Conservation (phyloP, 805 yeast genomes). For the Hanseniaspora opuntiae region DNA sequence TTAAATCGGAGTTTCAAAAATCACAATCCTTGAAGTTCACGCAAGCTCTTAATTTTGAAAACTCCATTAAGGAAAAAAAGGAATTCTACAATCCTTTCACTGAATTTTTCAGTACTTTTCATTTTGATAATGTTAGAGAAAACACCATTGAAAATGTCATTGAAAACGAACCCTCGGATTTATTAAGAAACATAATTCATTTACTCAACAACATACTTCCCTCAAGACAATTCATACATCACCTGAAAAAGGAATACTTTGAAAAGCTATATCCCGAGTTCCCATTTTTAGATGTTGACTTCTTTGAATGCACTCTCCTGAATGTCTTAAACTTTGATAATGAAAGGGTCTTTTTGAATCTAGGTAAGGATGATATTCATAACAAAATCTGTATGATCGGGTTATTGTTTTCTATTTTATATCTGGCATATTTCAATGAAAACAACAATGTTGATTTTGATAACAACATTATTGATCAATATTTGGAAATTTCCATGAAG, state of each 20-base stretch:
- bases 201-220: constrained; percentile 21
- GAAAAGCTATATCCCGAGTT: constrained; percentile 20
- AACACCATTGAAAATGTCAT: constrained; percentile 21
- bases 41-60: not conserved
- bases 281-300: constrained; percentile 21
- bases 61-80: not conserved
- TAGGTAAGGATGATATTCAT: constrained; percentile 22
- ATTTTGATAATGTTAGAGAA: constrained; percentile 2
- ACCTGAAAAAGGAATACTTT: constrained; percentile 21
- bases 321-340: constrained; percentile 17
- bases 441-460: constrained; percentile 11
- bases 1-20: not conserved
- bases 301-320: constrained; percentile 22
- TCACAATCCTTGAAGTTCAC: constrained; percentile 1
- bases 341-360: constrained; percentile 15
- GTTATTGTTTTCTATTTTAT: constrained; percentile 20
- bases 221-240: constrained; percentile 18
- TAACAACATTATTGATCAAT: constrained; percentile 16
- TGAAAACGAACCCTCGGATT: constrained; percentile 18
- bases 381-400: constrained; percentile 21
- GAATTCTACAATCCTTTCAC: not conserved
- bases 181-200: constrained; percentile 17
- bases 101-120: not conserved
- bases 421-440: constrained; percentile 16
- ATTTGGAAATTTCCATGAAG: constrained; percentile 18